A percentile compares a stretch with the other conserved stretches of the same genome.
Evolutionary conservation across 148 eudicot species (phyloP).

Genomic region (Rhododendron ferrugineum): DNA sequence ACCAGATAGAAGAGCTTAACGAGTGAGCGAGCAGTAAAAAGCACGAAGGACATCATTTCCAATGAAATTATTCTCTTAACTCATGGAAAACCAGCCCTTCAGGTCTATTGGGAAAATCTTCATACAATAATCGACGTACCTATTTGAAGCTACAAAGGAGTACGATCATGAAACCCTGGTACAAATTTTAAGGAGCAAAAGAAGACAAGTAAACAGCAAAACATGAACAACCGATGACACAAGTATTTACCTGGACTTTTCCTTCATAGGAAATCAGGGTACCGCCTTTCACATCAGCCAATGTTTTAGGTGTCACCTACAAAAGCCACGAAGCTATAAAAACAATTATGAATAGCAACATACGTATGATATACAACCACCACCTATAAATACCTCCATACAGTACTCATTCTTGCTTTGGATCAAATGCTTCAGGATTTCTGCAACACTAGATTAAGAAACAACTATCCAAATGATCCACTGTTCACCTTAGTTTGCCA

Average conservation of each 20-base stretch:
- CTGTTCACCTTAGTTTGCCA: neutral
- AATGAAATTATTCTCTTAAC: neutral
- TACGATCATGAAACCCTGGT: neutral
- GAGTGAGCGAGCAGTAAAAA: neutral
- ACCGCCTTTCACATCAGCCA: conserved; percentile 99
- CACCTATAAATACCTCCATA: conserved; percentile 70
- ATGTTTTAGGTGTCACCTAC: conserved; percentile 97
- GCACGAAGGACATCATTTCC: neutral
- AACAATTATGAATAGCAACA: neutral
- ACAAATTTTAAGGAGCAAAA: neutral
- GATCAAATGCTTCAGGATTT: conserved; percentile 85
- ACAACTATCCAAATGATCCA: conserved; percentile 10
- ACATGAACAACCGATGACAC: neutral
- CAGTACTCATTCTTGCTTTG: conserved; percentile 92
- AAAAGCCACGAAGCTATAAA: conserved; percentile 18
- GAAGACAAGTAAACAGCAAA: neutral
- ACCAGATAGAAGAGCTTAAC: neutral
- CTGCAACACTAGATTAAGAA: conserved; percentile 59
- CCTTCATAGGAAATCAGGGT: conserved; percentile 95
- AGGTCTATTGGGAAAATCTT: neutral
- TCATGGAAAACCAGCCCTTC: neutral
- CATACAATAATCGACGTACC: neutral
- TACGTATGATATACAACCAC: neutral
- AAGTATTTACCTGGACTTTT: conserved; percentile 72
- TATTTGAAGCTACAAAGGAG: neutral